Conservation (phyloP, 805 yeast species). For the Saccharomycopsis selenospora region DNA sequence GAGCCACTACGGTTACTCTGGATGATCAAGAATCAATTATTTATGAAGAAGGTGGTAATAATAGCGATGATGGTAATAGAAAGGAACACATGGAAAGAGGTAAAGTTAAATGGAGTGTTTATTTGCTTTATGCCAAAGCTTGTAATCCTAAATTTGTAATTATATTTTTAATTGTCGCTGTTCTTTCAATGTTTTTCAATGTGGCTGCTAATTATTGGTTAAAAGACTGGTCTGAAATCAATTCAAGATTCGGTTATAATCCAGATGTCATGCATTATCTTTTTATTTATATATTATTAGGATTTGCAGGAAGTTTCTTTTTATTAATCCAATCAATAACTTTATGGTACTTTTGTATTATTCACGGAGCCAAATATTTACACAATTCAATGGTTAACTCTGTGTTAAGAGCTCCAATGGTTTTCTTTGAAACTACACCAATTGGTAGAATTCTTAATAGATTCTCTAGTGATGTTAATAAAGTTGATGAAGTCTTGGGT, state of each 20-base stretch:
- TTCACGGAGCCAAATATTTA: conserved; percentile 68
- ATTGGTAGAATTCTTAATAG: conserved; percentile 87
- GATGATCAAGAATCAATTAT: conserved; percentile 25
- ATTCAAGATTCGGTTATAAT: conserved; percentile 59
- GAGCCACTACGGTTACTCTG: conserved; percentile 55
- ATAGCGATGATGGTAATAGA: conserved; percentile 29
- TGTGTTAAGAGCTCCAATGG: conserved; percentile 88
- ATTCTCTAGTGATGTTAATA: conserved; percentile 85
- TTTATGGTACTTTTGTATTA: conserved; percentile 75
- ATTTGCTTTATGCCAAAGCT: conserved; percentile 76
- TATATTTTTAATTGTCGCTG: conserved; percentile 46
- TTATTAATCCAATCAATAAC: conserved; percentile 59
- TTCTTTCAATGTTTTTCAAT: conserved; percentile 51
- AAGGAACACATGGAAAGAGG: conserved; percentile 90
- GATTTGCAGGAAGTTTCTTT: conserved; percentile 56
- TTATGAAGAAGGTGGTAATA: conserved; percentile 34
- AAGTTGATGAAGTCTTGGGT: conserved; percentile 73
- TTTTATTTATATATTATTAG: conserved; percentile 67
- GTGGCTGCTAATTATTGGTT: conserved; percentile 84
- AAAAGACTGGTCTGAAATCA: conserved; percentile 94
- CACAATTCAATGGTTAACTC: conserved; percentile 69
- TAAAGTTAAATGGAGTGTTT: conserved; percentile 83
- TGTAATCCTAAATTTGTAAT: conserved; percentile 66
- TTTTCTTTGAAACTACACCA: conserved; percentile 93
- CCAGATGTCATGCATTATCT: conserved; percentile 68